These are phyloP conservation scores for Chlamydomonas schloesseri DNA, from an alignment of 139 green algal genomes.

Conservation along the genomic window DNA sequence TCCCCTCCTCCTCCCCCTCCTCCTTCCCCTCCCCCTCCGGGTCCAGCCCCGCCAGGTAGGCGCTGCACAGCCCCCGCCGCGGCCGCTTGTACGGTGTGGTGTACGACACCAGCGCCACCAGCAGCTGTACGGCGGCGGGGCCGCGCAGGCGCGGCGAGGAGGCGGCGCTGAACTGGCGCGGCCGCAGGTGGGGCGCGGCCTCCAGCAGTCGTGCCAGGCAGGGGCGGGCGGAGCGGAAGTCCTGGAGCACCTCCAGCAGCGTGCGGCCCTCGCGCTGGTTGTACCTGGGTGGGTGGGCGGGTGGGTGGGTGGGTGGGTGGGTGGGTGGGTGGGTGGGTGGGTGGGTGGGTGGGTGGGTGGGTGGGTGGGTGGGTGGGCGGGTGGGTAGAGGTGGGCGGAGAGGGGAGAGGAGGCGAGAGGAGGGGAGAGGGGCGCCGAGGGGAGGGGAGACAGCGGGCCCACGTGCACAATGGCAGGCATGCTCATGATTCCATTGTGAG, in stretches of 20 bases:
- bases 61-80: constrained; percentile 85
- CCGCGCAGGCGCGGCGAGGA: constrained; percentile 75
- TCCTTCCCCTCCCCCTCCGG: constrained; percentile 16
- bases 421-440: no score
- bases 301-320: background rate
- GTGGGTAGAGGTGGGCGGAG: no score
- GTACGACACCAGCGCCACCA: constrained; percentile 85
- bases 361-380: no score
- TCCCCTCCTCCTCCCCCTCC: background rate
- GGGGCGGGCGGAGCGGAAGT: constrained; percentile 83
- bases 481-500: no score
- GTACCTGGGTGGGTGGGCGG: constrained; percentile 51
- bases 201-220: constrained; percentile 91
- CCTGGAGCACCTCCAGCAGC: constrained; percentile 86
- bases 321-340: background rate
- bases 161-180: constrained; percentile 92
- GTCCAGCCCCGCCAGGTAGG: constrained; percentile 78
- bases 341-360: background rate
- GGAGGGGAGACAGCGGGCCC: no score
- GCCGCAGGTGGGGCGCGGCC: constrained; percentile 76
- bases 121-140: constrained; percentile 72
- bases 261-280: constrained; percentile 66
- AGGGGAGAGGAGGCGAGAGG: background rate
- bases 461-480: no score
- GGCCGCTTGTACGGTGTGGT: constrained; percentile 58